A percentile compares a stretch with the other conserved stretches of the same genome.
phyloP scores from a whole-genome alignment of 305 asterid genomes.

The Plantago coronopus region DNA sequence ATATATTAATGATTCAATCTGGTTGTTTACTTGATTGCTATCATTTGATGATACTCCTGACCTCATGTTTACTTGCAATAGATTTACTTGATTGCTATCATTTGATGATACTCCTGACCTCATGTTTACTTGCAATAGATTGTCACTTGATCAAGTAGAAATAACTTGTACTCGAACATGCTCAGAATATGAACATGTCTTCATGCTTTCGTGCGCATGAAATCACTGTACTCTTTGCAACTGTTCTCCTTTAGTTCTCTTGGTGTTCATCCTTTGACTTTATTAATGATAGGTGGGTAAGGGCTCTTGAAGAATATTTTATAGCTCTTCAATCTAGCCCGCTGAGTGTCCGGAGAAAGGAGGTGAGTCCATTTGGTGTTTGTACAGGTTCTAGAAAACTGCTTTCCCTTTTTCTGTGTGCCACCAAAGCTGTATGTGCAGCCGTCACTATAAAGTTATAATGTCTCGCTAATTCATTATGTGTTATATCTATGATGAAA shows the following conservation, averaged over 20 bases:
- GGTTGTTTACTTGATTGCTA: slow-evolving; percentile 6
- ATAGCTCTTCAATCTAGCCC: slow-evolving; percentile 62
- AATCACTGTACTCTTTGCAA: neutral
- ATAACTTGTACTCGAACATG: too few species aligned
- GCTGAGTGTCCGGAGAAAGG: slow-evolving; percentile 20
- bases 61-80: neutral
- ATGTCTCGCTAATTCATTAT: too few species aligned
- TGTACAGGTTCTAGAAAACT: neutral
- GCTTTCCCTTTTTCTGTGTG: neutral
- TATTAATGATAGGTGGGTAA: slow-evolving; percentile 73
- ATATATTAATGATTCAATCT: neutral
- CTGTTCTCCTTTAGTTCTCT: neutral
- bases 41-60: neutral
- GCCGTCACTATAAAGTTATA: neutral
- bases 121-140: too few species aligned
- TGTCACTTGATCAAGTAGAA: too few species aligned
- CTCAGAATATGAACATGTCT: too few species aligned
- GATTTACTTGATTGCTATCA: neutral
- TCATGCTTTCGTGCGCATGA: neutral
- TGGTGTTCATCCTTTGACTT: neutral
- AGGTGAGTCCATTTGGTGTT: slow-evolving; percentile 1
- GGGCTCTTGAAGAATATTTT: slow-evolving; percentile 85
- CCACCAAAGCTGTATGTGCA: neutral
- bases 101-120: neutral
- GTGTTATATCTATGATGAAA: too few species aligned